These are phyloP conservation scores for Inonotus obliquus DNA, from an alignment of 1,284 basidiomycete genomes.

Conservation along the genomic window DNA sequence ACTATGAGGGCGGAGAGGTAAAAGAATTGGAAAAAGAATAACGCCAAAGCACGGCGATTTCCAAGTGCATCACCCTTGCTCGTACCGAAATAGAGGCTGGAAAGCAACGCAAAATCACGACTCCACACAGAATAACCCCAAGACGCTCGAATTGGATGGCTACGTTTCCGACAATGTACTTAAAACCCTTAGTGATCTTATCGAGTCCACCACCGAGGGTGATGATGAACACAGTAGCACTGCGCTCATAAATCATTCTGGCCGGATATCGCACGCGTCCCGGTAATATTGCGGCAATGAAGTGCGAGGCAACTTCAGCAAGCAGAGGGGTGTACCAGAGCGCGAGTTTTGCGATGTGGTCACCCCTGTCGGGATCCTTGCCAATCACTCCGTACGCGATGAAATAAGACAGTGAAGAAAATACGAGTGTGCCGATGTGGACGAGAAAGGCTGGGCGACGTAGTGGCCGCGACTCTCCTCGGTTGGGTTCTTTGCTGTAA, in stretches of 20 bases:
- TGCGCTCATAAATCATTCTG: not conserved
- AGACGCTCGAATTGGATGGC: not conserved
- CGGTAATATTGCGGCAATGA: not conserved
- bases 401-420: conserved; percentile 16
- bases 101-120: conserved; percentile 4
- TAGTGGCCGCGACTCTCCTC: not conserved
- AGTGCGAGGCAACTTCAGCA: conserved; percentile 15
- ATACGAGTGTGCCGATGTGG: conserved; percentile 12
- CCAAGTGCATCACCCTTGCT: not conserved
- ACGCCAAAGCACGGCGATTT: not conserved
- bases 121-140: conserved; percentile 7
- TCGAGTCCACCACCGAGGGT: conserved; percentile 14
- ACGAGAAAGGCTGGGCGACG: conserved; percentile 1
- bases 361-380: not conserved
- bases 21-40: conserved; percentile 14
- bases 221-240: conserved; percentile 6
- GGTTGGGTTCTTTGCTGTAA: not conserved
- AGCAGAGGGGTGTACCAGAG: conserved; percentile 17
- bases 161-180: conserved; percentile 12
- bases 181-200: conserved; percentile 13
- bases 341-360: conserved; percentile 12
- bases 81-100: conserved; percentile 11
- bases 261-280: conserved; percentile 4
- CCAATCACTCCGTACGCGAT: conserved; percentile 11
- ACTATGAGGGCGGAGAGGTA: conserved; percentile 11